A percentile compares a stretch with the other conserved stretches of the same genome.
Evolutionary conservation across 306 rosid genomes (phyloP).

Genomic region (Fragaria ananassa): DNA sequence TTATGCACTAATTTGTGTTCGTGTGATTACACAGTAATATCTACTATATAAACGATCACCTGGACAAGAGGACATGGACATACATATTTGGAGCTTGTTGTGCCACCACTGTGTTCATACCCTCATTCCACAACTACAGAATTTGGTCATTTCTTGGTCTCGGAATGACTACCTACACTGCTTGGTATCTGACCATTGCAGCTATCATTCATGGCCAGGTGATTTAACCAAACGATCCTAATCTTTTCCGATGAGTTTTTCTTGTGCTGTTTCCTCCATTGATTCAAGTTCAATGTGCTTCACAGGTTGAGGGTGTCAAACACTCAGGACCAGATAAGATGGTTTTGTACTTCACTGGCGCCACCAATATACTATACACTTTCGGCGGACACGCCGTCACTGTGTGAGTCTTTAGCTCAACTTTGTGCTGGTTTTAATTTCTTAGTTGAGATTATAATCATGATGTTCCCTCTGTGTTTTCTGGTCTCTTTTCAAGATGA

Average conservation of each 20-base stretch:
- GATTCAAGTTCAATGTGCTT: not conserved
- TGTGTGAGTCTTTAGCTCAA: conserved; percentile 51
- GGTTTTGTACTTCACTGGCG: conserved; percentile 91
- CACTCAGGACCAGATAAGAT: conserved; percentile 75
- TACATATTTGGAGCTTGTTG: conserved; percentile 95
- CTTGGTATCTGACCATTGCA: conserved; percentile 93
- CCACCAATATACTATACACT: conserved; percentile 93
- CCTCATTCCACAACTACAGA: conserved; percentile 91
- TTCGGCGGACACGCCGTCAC: conserved; percentile 99
- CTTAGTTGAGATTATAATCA: not conserved
- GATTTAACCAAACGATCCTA: not conserved
- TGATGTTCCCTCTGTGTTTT: conserved; percentile 5
- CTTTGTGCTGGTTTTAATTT: not conserved
- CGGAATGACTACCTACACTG: conserved; percentile 95
- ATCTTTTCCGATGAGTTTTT: conserved; percentile 4
- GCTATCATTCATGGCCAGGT: conserved; percentile 83
- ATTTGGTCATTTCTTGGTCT: conserved; percentile 97
- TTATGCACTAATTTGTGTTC: not conserved
- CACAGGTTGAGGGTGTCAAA: conserved; percentile 67
- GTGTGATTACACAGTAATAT: conserved; percentile 56
- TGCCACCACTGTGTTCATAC: conserved; percentile 94
- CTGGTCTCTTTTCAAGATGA: not conserved
- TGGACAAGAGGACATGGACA: conserved; percentile 97
- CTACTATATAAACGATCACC: conserved; percentile 74
- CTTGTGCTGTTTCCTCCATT: not conserved